Evolutionary conservation across 352 stramenopile genomes (phyloP).

Genomic region (Phytopythium oedochilum): DNA sequence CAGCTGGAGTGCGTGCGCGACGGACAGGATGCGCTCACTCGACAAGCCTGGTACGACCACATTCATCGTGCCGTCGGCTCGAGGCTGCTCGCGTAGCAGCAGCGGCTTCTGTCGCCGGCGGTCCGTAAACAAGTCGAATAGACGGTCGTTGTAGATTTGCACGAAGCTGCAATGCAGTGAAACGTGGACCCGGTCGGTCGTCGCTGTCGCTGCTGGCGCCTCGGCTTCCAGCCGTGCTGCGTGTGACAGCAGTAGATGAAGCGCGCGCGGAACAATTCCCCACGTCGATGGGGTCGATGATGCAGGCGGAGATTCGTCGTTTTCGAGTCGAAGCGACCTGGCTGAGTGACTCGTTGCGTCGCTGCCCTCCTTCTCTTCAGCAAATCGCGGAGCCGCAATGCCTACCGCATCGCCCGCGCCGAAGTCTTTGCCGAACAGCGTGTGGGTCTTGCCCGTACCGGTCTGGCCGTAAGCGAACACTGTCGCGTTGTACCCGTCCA

Average conservation of each 20-base stretch:
- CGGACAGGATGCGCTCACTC: conserved; percentile 29
- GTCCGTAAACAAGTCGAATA: conserved; percentile 88
- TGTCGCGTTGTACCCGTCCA: conserved; percentile 88
- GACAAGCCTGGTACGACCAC: conserved; percentile 63
- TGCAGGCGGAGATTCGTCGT: not conserved
- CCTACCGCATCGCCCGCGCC: not conserved
- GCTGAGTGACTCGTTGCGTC: not conserved
- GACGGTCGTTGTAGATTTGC: conserved; percentile 94
- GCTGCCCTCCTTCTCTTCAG: not conserved
- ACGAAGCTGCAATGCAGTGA: conserved; percentile 84
- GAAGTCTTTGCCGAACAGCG: conserved; percentile 75
- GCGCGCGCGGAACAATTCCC: conserved; percentile 80
- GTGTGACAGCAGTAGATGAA: conserved; percentile 59
- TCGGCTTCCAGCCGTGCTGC: conserved; percentile 7
- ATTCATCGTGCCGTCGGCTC: conserved; percentile 38
- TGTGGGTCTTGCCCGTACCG: conserved; percentile 91
- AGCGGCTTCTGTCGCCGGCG: conserved; percentile 61
- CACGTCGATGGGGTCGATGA: conserved; percentile 19
- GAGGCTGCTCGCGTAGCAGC: conserved; percentile 58
- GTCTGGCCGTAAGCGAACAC: conserved; percentile 93
- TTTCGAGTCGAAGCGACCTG: not conserved
- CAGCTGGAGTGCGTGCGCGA: conserved; percentile 49
- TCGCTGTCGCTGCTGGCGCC: not conserved
- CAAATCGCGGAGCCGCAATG: not conserved
- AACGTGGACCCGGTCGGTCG: conserved; percentile 17